Evolutionary conservation across 306 rosid species (phyloP), one percentile per base, ranked within the genome.

Genomic region (Boehmeria nivea): DNA sequence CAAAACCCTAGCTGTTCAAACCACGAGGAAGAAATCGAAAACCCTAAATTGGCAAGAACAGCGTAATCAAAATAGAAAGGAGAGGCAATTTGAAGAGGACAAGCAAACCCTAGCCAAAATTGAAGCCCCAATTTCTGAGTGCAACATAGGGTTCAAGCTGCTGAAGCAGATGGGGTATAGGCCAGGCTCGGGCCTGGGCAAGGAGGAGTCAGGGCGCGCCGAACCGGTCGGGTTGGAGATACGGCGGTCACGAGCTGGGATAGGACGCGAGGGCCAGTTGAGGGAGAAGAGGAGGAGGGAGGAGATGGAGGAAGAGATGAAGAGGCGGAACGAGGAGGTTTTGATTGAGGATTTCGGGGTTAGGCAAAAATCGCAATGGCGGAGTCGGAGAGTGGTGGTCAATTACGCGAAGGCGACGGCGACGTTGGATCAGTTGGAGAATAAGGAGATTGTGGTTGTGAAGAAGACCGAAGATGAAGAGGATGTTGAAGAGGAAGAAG

Each of bases 181-280:
- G 8, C 98, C 96, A 12, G 98, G 91, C 34, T 71, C 82, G 37
- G 69, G 94, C 24, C 84, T 87, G 20, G 98, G 98, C 16, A 84
- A 84, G 75, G 80, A 76, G 65, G 88, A 88, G 6, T 75, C 78
- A 0, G 97, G 97, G 53, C 74, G 60, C 68, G 81, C 88, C 4
- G 94, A 86, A 44, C 96, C 94, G 3, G 87, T 87, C 50, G 90
- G 88, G 45, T 28, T 91, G 61, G 70, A 80, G 65, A 91, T 91
- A 48, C 88, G 95, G 40, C 72, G 96, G 37, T 87, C 94, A 13
- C 72, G 95, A 31, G 98, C 95, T n/a, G 98, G 98, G 47, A 75
- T 87, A 57, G 95, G 98, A 54, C 47, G 70, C 68, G 85, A 65
- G 43, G 83, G 83, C 50, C 84, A 87, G 18, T 66, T 45, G 64